Conservation (phyloP, 768 basidiomycete species). For the Boletellus ananas region DNA sequence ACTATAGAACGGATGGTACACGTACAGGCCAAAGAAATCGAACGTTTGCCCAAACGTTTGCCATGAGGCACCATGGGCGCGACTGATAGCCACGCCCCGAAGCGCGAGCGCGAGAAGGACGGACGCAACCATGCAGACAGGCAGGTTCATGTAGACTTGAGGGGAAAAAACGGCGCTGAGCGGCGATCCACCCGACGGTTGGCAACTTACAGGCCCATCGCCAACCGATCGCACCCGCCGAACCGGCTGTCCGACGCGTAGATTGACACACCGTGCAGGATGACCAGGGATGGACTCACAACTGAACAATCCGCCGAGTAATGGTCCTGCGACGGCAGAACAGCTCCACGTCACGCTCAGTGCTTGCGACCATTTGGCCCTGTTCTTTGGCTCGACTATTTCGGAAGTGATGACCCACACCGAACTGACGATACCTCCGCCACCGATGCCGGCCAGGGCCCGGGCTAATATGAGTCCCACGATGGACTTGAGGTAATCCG, state of each 20-base stretch:
- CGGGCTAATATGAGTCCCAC: slow-evolving; percentile 67
- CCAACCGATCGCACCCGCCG: slow-evolving; percentile 50
- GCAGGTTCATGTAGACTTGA: slow-evolving; percentile 80
- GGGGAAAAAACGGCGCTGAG: slow-evolving; percentile 11
- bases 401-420: slow-evolving; percentile 88
- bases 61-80: slow-evolving; percentile 53
- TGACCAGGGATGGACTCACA: slow-evolving; percentile 40
- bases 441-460: slow-evolving; percentile 71
- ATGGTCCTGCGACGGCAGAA: slow-evolving; percentile 78
- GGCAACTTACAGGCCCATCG: slow-evolving; percentile 76
- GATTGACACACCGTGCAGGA: slow-evolving; percentile 13
- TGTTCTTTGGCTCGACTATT: slow-evolving; percentile 64
- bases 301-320: slow-evolving; percentile 82
- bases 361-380: slow-evolving; percentile 83
- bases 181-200: slow-evolving; percentile 6
- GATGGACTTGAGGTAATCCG: slow-evolving; percentile 31
- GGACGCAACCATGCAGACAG: slow-evolving; percentile 61
- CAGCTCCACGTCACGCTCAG: slow-evolving; percentile 84
- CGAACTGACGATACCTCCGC: slow-evolving; percentile 79
- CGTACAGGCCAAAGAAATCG: slow-evolving; percentile 79
- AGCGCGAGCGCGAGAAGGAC: slow-evolving; percentile 59
- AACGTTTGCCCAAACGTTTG: slow-evolving; percentile 50
- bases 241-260: slow-evolving; percentile 28
- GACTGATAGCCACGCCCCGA: slow-evolving; percentile 48
- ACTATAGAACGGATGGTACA: slow-evolving; percentile 16